Evolutionary conservation across 805 yeast species (phyloP).

Genomic region (Zygoascus ofunaensis): DNA sequence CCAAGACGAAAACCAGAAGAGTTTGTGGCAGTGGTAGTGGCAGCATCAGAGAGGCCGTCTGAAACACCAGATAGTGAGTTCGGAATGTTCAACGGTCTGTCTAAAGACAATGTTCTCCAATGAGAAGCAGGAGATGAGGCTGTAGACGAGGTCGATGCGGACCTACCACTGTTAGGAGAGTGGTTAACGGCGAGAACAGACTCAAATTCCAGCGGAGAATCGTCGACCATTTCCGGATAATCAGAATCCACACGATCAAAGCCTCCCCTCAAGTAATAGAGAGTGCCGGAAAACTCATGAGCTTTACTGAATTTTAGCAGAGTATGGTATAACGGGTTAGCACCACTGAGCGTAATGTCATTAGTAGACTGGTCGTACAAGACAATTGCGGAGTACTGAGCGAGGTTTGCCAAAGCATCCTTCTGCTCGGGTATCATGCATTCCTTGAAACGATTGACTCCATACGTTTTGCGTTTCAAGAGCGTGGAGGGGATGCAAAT

Average conservation of each 20-base stretch:
- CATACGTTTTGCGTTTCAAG: conserved; percentile 64
- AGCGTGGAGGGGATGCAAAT: conserved; percentile 87
- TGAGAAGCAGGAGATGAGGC: neutral
- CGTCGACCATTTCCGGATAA: conserved; percentile 9
- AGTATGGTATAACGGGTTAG: conserved; percentile 20
- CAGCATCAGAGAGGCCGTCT: too few relatives aligned
- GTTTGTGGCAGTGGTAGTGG: too few relatives aligned
- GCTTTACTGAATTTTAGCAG: conserved; percentile 23
- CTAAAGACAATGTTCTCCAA: neutral
- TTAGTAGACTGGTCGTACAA: conserved; percentile 40
- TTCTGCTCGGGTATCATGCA: conserved; percentile 30
- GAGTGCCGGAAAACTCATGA: conserved; percentile 14
- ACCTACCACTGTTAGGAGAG: neutral
- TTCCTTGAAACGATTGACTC: conserved; percentile 35
- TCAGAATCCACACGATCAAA: conserved; percentile 5
- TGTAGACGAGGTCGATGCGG: neutral
- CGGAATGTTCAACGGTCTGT: conserved; percentile 3
- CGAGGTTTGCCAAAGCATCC: conserved; percentile 18
- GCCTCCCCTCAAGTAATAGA: conserved; percentile 24
- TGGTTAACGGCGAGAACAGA: neutral
- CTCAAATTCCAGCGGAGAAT: neutral
- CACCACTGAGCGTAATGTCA: conserved; percentile 11
- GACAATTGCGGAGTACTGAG: conserved; percentile 26
- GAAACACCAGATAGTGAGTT: conserved; percentile 4
- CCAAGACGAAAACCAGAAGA: too few relatives aligned